Percentiles rank a stretch among this genome's conserved stretches.
These are phyloP conservation scores for Emydomyces testavorans DNA, from an alignment of 2,329 filamentous ascomycete species.

Conservation along the genomic window DNA sequence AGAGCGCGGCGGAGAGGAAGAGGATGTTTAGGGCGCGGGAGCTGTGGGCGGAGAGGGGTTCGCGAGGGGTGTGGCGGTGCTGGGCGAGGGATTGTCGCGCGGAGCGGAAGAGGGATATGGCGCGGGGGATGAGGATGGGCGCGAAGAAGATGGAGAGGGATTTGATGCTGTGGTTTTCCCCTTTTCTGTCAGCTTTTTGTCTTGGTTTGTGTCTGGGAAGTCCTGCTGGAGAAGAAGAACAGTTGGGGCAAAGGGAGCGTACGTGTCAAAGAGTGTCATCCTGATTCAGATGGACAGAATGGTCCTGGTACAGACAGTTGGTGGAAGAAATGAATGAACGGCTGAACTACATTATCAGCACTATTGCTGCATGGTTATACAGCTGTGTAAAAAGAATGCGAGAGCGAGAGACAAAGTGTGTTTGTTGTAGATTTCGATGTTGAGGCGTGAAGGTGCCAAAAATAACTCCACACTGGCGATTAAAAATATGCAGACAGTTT, in stretches of 20 bases:
- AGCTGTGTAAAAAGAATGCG: too few species aligned
- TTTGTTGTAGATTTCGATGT: too few species aligned
- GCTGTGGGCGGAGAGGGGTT: conserved; percentile 28
- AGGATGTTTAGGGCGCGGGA: conserved; percentile 38
- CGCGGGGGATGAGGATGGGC: conserved; percentile 32
- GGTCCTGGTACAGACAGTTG: not conserved
- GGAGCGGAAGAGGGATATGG: conserved; percentile 30
- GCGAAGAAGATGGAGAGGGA: conserved; percentile 35
- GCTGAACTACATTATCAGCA: not conserved
- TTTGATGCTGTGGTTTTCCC: conserved; percentile 30
- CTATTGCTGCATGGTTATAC: too few species aligned
- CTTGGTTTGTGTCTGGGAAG: too few species aligned
- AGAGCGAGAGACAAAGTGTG: too few species aligned
- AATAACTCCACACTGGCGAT: conserved; percentile 1
- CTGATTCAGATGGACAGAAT: conserved; percentile 6
- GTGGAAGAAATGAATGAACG: not conserved
- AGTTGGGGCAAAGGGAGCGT: conserved; percentile 5
- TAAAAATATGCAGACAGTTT: not conserved
- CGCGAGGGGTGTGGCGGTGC: conserved; percentile 26
- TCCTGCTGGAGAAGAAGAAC: too few species aligned
- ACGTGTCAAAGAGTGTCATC: conserved; percentile 17
- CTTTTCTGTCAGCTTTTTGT: not conserved
- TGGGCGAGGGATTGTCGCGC: conserved; percentile 25
- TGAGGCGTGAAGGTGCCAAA: not conserved
- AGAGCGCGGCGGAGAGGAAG: conserved; percentile 42